Base-by-base conservation (phyloP, 345 rosid genomes). In the Anacardium occidentale region DNA sequence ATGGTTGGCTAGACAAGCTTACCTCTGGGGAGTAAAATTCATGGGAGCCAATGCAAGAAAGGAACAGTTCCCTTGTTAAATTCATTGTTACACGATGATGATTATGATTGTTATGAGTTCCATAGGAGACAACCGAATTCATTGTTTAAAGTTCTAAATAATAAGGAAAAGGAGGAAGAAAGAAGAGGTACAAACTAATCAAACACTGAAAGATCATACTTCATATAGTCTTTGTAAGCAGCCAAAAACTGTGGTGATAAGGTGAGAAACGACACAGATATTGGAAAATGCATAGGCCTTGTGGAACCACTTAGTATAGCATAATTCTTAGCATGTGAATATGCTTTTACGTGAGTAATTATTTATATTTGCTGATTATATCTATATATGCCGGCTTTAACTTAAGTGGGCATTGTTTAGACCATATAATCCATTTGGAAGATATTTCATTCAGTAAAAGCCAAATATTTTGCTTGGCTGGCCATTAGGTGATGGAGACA, bases 1-100 rank as follows among this genome's bases (percentile, higher is more conserved):
- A 5, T 37, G 42, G 8, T 37, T 50, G 53, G 53, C 4, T 13
- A 14, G 53, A 15, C 53, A 50, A 14, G 53, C 53, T 50, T 50
- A 50, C 78, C 81, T 81, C 70, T 20, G 34, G 50, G 12, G 81
- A 70, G 57, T 54, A 74, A 32, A 81, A 34, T 70, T 77, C 81
- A 62, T 71, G 71, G 44, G 65, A 68, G 17, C 81, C 81, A 62
- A 80, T 17, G 50, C 26, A 70, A 29, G 74, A 29, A 58, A 70
- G 74, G 60, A 70, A 70, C 6, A 29, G 8, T n/a, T 59, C 56
- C 66, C 7, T 59, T 58, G 65, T 59, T 47, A 20, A 18, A 21
- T 10, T 55, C 4, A 3, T 21, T 17, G 48, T 68, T 55, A 40
- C 52, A 40, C 32, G 9, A 40, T 44, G 62, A 50, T 62, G 42